phyloP scores from a whole-genome alignment of 2,329 filamentous ascomycete genomes.

The Xylogone sp. region DNA sequence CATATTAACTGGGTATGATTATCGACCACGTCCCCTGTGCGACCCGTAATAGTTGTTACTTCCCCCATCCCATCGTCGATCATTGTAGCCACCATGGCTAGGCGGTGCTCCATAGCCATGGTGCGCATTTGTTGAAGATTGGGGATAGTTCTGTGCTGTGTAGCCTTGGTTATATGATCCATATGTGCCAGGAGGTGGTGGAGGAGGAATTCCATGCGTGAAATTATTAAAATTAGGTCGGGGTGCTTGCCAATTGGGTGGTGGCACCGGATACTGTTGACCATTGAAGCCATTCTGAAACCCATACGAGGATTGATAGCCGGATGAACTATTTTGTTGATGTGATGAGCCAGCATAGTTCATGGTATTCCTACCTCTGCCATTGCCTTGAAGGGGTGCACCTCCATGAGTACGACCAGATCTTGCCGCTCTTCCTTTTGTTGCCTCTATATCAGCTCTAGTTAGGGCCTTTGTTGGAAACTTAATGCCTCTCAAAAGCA shows the following conservation, averaged over 20 bases:
- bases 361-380: slow-evolving; percentile 45
- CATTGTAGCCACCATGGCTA: slow-evolving; percentile 12
- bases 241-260: slow-evolving; percentile 38
- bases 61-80: slow-evolving; percentile 10
- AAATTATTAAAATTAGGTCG: slow-evolving; percentile 42
- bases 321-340: slow-evolving; percentile 6
- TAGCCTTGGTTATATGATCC: slow-evolving; percentile 16
- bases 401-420: slow-evolving; percentile 69
- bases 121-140: slow-evolving; percentile 7
- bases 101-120: slow-evolving; percentile 12
- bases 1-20: neutral
- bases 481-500: slow-evolving; percentile 82
- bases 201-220: slow-evolving; percentile 41
- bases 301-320: slow-evolving; percentile 15
- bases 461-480: slow-evolving; percentile 70
- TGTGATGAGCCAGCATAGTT: slow-evolving; percentile 43
- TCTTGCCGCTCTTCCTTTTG: slow-evolving; percentile 61
- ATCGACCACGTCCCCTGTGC: slow-evolving; percentile 2
- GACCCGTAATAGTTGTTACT: slow-evolving; percentile 10
- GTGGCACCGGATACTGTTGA: slow-evolving; percentile 19
- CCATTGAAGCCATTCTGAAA: slow-evolving; percentile 16
- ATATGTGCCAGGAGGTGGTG: slow-evolving; percentile 36
- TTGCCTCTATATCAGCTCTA: slow-evolving; percentile 68
- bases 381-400: slow-evolving; percentile 51
- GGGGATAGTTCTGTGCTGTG: slow-evolving; percentile 15